These are phyloP conservation scores for Bromus sterilis DNA, from an alignment of 176 grass and related monocot species.

Conservation along the genomic window DNA sequence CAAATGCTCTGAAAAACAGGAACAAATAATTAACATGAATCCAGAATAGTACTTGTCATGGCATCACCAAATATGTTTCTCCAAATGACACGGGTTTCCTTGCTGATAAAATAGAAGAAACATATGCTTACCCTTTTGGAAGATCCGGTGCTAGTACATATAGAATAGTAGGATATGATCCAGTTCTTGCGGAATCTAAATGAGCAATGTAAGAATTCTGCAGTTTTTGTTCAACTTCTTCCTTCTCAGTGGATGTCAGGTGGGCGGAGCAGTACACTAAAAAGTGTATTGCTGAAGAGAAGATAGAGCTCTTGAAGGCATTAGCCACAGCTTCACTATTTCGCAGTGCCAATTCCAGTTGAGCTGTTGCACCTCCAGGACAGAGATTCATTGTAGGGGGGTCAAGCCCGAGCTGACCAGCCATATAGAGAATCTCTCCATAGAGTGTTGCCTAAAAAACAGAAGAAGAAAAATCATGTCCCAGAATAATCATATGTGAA, in stretches of 20 bases:
- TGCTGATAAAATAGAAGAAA: background rate
- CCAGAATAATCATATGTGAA: background rate
- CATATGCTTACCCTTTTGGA: slow-evolving; percentile 69
- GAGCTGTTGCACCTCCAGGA: slow-evolving; percentile 45
- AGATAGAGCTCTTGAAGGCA: slow-evolving; percentile 69
- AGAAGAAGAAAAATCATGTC: background rate
- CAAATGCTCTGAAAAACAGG: slow-evolving; percentile 48
- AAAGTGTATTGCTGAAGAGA: slow-evolving; percentile 65
- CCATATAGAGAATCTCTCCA: slow-evolving; percentile 80
- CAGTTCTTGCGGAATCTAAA: slow-evolving; percentile 24
- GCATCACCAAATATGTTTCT: background rate
- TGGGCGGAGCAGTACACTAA: slow-evolving; percentile 67
- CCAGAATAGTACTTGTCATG: slow-evolving; percentile 3
- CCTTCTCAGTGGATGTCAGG: slow-evolving; percentile 49
- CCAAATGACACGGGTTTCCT: background rate
- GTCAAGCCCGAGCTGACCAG: slow-evolving; percentile 85
- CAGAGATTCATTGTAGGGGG: slow-evolving; percentile 76
- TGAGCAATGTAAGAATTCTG: slow-evolving; percentile 25
- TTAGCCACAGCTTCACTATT: slow-evolving; percentile 77
- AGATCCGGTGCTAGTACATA: slow-evolving; percentile 78
- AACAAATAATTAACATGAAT: background rate
- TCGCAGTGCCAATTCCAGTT: slow-evolving; percentile 66
- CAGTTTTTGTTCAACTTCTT: slow-evolving; percentile 44
- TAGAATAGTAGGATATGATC: slow-evolving; percentile 47
- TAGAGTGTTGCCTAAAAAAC: slow-evolving; percentile 67